These are phyloP conservation scores for Isoetes taiwanensis DNA, from an alignment of 75 land plant species.

Conservation along the genomic window DNA sequence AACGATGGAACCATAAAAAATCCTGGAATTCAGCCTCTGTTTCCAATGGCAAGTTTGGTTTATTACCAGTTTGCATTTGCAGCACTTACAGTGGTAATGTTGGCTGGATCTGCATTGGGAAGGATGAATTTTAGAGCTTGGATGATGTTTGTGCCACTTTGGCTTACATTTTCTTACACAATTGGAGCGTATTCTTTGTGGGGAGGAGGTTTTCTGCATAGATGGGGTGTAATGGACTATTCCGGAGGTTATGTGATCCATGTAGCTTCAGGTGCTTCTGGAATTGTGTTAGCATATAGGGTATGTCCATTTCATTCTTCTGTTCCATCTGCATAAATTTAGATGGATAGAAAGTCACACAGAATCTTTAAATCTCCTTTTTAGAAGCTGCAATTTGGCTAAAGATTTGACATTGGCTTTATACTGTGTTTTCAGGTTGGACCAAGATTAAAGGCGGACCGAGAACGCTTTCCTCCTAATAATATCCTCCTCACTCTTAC, in stretches of 20 bases:
- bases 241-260: slow-evolving; percentile 50
- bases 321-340: background rate
- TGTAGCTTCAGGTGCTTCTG: slow-evolving; percentile 34
- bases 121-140: slow-evolving; percentile 52
- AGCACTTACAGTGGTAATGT: slow-evolving; percentile 24
- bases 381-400: background rate
- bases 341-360: background rate
- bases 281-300: slow-evolving; percentile 49
- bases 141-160: slow-evolving; percentile 59
- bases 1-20: slow-evolving; percentile 24
- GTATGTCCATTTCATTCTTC: slow-evolving; percentile 6
- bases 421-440: slow-evolving; percentile 8
- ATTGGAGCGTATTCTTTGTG: slow-evolving; percentile 35
- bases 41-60: slow-evolving; percentile 30
- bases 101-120: slow-evolving; percentile 42
- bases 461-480: slow-evolving; percentile 19
- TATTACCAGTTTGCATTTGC: slow-evolving; percentile 33
- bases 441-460: slow-evolving; percentile 7
- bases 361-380: background rate
- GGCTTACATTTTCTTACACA: slow-evolving; percentile 51
- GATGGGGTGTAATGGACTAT: slow-evolving; percentile 33
- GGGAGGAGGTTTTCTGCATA: slow-evolving; percentile 30
- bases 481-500: slow-evolving; percentile 17
- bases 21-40: slow-evolving; percentile 1
- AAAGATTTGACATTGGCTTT: background rate